Conservation (phyloP, 768 basidiomycete species). For the Phlegmacium glaucopus region DNA sequence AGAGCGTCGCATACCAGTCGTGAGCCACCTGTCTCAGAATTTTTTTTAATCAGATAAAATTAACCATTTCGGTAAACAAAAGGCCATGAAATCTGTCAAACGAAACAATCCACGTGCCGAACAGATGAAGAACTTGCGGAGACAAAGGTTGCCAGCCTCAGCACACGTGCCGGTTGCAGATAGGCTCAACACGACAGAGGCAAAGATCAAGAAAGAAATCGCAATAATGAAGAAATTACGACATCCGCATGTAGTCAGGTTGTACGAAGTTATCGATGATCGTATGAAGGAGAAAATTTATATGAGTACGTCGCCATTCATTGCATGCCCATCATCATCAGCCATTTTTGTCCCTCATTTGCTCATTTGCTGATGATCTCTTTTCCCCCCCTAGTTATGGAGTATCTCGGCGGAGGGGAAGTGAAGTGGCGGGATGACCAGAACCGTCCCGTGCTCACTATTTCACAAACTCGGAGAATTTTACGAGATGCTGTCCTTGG, state of each 20-base stretch:
- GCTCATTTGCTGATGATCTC: background rate
- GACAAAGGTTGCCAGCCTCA: conserved; percentile 40
- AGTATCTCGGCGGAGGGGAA: conserved; percentile 94
- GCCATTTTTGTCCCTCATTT: background rate
- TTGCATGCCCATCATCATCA: background rate
- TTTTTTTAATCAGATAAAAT: background rate
- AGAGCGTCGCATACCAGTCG: conserved; percentile 41
- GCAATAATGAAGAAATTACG: conserved; percentile 98
- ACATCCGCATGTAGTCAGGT: conserved; percentile 84
- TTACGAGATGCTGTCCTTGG: conserved; percentile 93
- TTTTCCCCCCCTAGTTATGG: conserved; percentile 67
- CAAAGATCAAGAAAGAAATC: conserved; percentile 89
- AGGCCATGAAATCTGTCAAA: conserved; percentile 81
- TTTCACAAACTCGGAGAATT: conserved; percentile 82
- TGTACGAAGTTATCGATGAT: conserved; percentile 96
- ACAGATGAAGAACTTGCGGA: conserved; percentile 35
- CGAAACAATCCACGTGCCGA: conserved; percentile 67
- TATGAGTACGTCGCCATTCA: conserved; percentile 64
- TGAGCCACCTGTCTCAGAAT: conserved; percentile 21
- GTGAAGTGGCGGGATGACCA: conserved; percentile 78
- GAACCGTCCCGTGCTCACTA: conserved; percentile 70
- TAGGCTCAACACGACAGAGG: conserved; percentile 67
- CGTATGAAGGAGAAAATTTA: conserved; percentile 83
- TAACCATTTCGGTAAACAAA: conserved; percentile 2
- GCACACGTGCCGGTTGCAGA: conserved; percentile 60